A percentile compares a stretch with the other conserved stretches of the same genome.
These are phyloP conservation scores for Fusarium agapanthi DNA, from an alignment of 2,329 filamentous ascomycete genomes.

Conservation along the genomic window DNA sequence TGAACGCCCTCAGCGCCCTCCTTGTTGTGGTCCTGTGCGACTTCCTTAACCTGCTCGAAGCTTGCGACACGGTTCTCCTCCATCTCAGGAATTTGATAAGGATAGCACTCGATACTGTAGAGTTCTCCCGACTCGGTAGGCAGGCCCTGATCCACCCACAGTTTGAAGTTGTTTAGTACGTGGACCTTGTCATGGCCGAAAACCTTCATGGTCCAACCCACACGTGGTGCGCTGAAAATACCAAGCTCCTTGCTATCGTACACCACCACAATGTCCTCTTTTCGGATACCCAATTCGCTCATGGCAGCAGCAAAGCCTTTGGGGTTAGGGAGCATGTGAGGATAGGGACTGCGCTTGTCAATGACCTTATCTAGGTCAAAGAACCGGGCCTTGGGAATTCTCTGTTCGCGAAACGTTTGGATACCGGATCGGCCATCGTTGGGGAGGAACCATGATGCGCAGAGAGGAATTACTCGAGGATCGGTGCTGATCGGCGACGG, in stretches of 20 bases:
- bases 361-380: slow-evolving; percentile 95
- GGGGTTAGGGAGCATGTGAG: slow-evolving; percentile 91
- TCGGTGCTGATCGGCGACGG: slow-evolving; percentile 81
- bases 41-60: slow-evolving; percentile 84
- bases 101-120: slow-evolving; percentile 71
- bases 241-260: slow-evolving; percentile 93
- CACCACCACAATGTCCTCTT: slow-evolving; percentile 90
- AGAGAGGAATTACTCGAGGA: slow-evolving; percentile 86
- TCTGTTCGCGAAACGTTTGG: slow-evolving; percentile 80
- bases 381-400: slow-evolving; percentile 91
- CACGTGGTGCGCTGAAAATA: slow-evolving; percentile 92
- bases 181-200: slow-evolving; percentile 93
- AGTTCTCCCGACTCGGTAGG: slow-evolving; percentile 84
- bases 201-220: slow-evolving; percentile 90
- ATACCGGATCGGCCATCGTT: slow-evolving; percentile 87
- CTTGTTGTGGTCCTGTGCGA: slow-evolving; percentile 80
- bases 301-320: slow-evolving; percentile 87
- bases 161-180: slow-evolving; percentile 91
- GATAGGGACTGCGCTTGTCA: slow-evolving; percentile 87
- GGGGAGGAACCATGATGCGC: slow-evolving; percentile 95
- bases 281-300: slow-evolving; percentile 85
- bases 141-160: slow-evolving; percentile 87
- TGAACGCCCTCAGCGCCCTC: slow-evolving; percentile 86
- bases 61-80: slow-evolving; percentile 73
- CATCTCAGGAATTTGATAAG: slow-evolving; percentile 71